Base-by-base conservation (phyloP, 2,329 filamentous ascomycete species). In the Ascomycota sp. region DNA sequence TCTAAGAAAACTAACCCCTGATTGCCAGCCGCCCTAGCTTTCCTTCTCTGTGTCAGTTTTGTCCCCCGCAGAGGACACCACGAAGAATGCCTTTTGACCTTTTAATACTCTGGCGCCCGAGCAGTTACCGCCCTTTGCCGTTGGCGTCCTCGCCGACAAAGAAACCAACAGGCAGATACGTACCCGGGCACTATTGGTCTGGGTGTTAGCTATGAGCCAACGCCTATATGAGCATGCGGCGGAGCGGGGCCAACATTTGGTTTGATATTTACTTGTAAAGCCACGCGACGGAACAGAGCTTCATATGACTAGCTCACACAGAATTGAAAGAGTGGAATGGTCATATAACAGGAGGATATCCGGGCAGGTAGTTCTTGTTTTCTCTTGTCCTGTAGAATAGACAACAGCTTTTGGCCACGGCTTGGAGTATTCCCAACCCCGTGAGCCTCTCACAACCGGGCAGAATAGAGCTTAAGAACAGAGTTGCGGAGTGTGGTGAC, bases 81-180 rank as follows among this genome's bases (percentile, higher is more conserved):
- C 95, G 35, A 91, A 79, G 36, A 93, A 95, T 44, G 83, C 80
- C 0, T 77, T 74, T 37, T 76, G 82, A 0, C 83, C 89, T 0
- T 63, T 72, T 1, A 77, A 95, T 46, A 75, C 79, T 0, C 59
- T 98, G 1, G 95, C 85, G 0, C 67, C 83, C n/a, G 85, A 95
- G 52, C 82, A 95, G 47, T 86, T 92, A 4, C 54, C 92, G 1
- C 89, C 89, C 0, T 98, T 86, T 46, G 89, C 89, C 1, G 76
- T 75, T 2, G 71, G 89, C 25, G 89, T 95, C 0, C 63, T 98
- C 2, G 69, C 78, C 8, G 83, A 89, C 35, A 85, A 86, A 40
- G 78, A 78, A 27, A 86, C 82, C 1, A 98, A 95, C 50, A 98
- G 89, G 89, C 89, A 95, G 49, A 75, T 94, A 22, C 95, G 95